A percentile compares a stretch with the other conserved stretches of the same genome.
These are phyloP conservation scores for Tagetes patula DNA, from an alignment of 129 eudicot species.

Conservation along the genomic window DNA sequence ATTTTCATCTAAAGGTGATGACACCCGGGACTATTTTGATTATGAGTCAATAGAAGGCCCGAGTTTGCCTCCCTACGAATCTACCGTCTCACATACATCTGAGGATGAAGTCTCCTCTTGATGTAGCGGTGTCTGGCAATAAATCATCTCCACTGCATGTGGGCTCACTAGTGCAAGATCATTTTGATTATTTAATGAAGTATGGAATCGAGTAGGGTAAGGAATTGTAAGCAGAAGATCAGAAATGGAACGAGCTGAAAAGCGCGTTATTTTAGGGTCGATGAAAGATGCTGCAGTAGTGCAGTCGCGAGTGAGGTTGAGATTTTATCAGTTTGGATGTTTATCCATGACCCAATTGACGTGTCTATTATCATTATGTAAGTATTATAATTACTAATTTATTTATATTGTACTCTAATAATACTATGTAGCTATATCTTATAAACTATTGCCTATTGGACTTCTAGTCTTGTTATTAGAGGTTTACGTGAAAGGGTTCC, in stretches of 20 bases:
- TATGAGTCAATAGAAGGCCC: conserved; percentile 56
- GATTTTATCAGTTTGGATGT: conserved; percentile 33
- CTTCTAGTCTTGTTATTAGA: too few relatives aligned
- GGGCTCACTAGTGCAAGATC: conserved; percentile 78
- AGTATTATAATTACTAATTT: too few relatives aligned
- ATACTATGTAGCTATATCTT: too few relatives aligned
- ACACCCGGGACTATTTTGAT: conserved; percentile 61
- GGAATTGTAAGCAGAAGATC: conserved; percentile 65
- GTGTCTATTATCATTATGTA: background rate
- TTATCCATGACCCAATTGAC: too few relatives aligned
- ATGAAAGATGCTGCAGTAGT: conserved; percentile 53
- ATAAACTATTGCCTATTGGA: too few relatives aligned
- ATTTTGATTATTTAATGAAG: conserved; percentile 66
- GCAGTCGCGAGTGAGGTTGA: conserved; percentile 76
- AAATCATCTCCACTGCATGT: conserved; percentile 49
- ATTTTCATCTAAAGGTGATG: conserved; percentile 73
- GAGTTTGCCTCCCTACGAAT: conserved; percentile 47
- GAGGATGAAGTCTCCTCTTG: conserved; percentile 55
- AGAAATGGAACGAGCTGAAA: conserved; percentile 38
- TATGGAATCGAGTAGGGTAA: conserved; percentile 51
- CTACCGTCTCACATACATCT: conserved; percentile 51
- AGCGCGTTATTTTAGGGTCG: conserved; percentile 37
- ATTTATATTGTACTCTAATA: too few relatives aligned
- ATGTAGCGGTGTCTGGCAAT: conserved; percentile 29
- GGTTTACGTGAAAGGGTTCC: too few relatives aligned